Evolutionary conservation across 345 rosid genomes (phyloP), one percentile per base, ranked within the genome.

Genomic region (Garcia nutans): DNA sequence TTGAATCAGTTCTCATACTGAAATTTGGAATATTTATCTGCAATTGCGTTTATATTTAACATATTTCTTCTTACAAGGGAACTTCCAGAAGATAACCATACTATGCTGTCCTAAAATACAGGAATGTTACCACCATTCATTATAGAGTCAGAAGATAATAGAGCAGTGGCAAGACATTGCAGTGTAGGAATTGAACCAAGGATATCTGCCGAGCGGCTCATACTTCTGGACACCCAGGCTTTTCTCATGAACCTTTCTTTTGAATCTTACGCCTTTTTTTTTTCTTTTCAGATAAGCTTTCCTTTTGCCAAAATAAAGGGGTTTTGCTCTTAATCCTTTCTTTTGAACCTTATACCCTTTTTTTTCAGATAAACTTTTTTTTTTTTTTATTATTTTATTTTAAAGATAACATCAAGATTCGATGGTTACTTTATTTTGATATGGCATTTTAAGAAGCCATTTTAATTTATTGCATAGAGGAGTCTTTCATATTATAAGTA

Each of bases 151-250:
- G 96, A 92, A 75, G 97, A 90, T 50, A 86, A 84, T 24, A 85
- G 84, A 82, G 87, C 89, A 59, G 80, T 80, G 84, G 91, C 91
- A 41, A 91, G 84, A 83, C 97, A 93, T 76, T 90, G 90, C 74
- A 90, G 90, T 26, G 66, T 81, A 2, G 96, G 96, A 70, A 91
- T 91, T 73, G 97, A 93, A 77, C 93, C 96, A 11, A 87, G 97
- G 78, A 84, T 91, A 83, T 89, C 97, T 45, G 81, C 91, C 49
- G 91, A 93, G 76, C 85, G 97, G 58, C 82, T 89, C 66, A 87
- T 93, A 49, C 96, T 92, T 78, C 97, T 92, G 24, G 97, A 92
- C 81, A 86, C 88, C 20, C 97, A 87, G 94, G 97, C 89, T 82
- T 79, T 15, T 65, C 23, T 49, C n/a, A 33, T 41, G 13, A 41